Evolutionary conservation across 768 basidiomycete species (phyloP), one percentile per base, ranked within the genome.

Genomic region (Rhizopogon vulgaris): DNA sequence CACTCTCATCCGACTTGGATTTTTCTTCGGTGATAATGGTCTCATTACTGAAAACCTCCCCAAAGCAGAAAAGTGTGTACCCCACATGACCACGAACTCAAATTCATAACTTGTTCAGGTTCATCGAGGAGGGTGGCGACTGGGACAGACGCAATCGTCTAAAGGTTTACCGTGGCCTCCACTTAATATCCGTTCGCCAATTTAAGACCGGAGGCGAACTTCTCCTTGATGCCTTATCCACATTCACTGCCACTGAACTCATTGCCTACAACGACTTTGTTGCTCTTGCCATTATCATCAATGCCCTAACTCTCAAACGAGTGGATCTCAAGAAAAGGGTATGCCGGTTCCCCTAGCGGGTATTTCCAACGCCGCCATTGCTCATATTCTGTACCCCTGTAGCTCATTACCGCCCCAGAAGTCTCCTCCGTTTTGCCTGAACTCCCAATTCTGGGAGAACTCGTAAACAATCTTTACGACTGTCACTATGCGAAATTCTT

Each of bases 91-190:
- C 22, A 17, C n/a, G 1, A 24, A 2, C 37, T 47, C 7, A 18
- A 17, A 34, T 6, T 42, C 40, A 32, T 11, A 36, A 14, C 18
- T 39, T 15, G 15, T 38, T 17, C 63, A 94, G 91, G 51, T 75
- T 96, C 39, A 88, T 96, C 49, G 94, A 97, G 60, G 81, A 92
- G 66, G 95, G 95, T 0, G 95, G 95, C 41, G 95, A 99, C 71
- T 99, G 95, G 95, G 95, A 99, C 67, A 77, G 95, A 49, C 82
- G 94, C 37, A 99, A 97, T 69, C 82, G 95, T 41, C 81, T 97
- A 61, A 99, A 99, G 70, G 95, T 97, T 38, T 99, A 98, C 73
- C 82, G 83, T 47, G 94, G 87, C 43, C 73, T 96, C 0, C 88
- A 95, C 63, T 74, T 86, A 40, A 71, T 94, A 30, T 87, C 90